Evolutionary conservation across 2,329 filamentous ascomycete species (phyloP).

Genomic region (Aureobasidium vineae): DNA sequence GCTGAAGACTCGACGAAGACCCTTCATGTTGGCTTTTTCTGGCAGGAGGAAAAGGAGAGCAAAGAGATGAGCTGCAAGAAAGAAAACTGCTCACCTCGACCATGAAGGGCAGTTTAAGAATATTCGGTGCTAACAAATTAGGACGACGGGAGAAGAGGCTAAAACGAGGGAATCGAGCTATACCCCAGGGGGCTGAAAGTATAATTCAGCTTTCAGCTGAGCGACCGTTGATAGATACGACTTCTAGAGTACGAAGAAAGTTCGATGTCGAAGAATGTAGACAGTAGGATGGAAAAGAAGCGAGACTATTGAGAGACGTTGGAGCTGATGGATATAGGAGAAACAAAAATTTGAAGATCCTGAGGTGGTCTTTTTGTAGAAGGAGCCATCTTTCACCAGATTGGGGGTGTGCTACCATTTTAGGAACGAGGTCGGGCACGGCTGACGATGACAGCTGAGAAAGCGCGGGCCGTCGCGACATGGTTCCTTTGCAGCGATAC

Average conservation of each 20-base stretch:
- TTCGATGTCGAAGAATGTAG: background rate
- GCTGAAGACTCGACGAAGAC: constrained; percentile 20
- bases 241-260: background rate
- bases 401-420: constrained; percentile 10
- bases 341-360: background rate
- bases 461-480: background rate
- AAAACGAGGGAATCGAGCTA: constrained; percentile 11
- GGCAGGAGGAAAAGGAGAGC: background rate
- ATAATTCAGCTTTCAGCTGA: constrained; percentile 22
- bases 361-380: background rate
- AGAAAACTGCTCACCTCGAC: constrained; percentile 5
- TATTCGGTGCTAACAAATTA: constrained; percentile 10
- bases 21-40: constrained; percentile 6
- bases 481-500: background rate
- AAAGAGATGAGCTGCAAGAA: background rate
- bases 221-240: background rate
- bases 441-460: constrained; percentile 16
- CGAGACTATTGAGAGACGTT: background rate
- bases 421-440: constrained; percentile 19
- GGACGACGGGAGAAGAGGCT: constrained; percentile 16
- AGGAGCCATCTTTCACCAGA: constrained; percentile 11
- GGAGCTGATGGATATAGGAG: background rate
- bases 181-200: constrained; percentile 21
- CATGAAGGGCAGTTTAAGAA: constrained; percentile 2
- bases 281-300: background rate